Evolutionary conservation across 805 yeast genomes (phyloP).

Genomic region (Cyberlindnera misumaiensis): DNA sequence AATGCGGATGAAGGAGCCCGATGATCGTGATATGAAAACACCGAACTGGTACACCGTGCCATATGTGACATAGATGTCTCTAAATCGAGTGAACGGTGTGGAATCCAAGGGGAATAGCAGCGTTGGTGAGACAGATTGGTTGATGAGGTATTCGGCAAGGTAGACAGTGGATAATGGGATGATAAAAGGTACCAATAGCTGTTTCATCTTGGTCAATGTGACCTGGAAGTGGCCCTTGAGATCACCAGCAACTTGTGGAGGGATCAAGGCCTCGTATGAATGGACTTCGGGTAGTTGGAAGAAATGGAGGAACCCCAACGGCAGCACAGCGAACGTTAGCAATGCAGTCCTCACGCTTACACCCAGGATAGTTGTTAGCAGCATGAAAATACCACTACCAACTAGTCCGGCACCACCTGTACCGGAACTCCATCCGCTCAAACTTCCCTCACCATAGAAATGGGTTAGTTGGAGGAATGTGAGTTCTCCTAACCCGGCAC

Average conservation of each 20-base stretch:
- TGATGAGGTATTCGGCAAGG: constrained; percentile 78
- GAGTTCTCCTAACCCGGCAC: constrained; percentile 88
- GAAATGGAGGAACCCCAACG: constrained; percentile 41
- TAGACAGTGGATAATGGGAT: constrained; percentile 80
- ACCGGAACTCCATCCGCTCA: constrained; percentile 88
- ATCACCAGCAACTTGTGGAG: background rate
- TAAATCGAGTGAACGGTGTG: constrained; percentile 60
- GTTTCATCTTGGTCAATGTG: constrained; percentile 26
- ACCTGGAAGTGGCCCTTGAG: constrained; percentile 1
- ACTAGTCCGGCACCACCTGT: constrained; percentile 93
- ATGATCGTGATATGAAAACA: constrained; percentile 85
- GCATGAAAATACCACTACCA: constrained; percentile 69
- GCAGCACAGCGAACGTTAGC: constrained; percentile 49
- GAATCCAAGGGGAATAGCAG: constrained; percentile 66
- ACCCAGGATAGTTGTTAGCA: constrained; percentile 63
- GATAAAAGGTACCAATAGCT: constrained; percentile 63
- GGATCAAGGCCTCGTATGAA: background rate
- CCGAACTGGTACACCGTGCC: constrained; percentile 90
- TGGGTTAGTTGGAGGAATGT: constrained; percentile 87
- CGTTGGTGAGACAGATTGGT: constrained; percentile 90
- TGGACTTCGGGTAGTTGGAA: constrained; percentile 21
- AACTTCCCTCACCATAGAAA: constrained; percentile 50
- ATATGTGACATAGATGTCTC: constrained; percentile 88
- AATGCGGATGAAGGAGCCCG: constrained; percentile 59
- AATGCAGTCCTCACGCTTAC: constrained; percentile 49